A percentile compares a stretch with the other conserved stretches of the same genome.
Evolutionary conservation across 805 yeast genomes (phyloP).

Genomic region (Candida silvicultrix): DNA sequence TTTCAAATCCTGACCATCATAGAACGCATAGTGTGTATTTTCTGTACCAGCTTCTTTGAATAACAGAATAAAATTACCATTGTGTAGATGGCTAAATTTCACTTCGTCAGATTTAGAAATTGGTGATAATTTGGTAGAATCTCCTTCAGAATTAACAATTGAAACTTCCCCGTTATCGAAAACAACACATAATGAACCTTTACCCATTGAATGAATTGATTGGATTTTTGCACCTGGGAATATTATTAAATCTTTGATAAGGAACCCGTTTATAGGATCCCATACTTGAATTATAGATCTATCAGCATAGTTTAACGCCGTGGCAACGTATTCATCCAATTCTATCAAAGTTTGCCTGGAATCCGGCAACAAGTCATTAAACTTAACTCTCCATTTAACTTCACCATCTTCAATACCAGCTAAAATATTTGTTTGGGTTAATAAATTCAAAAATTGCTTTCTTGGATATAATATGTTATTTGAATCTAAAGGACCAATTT

Average conservation of each 20-base stretch:
- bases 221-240: conserved; percentile 4
- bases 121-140: conserved; percentile 1
- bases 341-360: conserved; percentile 8
- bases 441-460: conserved; percentile 17
- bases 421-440: conserved; percentile 23
- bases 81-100: conserved; percentile 6
- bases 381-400: conserved; percentile 25
- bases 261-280: conserved; percentile 12
- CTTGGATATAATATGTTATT: conserved; percentile 11
- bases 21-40: conserved; percentile 8
- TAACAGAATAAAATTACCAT: conserved; percentile 12
- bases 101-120: conserved; percentile 5
- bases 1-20: conserved; percentile 7
- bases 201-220: neutral
- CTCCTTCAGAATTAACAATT: conserved; percentile 1
- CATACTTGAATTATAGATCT: conserved; percentile 16
- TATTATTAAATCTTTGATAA: conserved; percentile 7
- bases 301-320: conserved; percentile 17
- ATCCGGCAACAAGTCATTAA: conserved; percentile 14
- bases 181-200: conserved; percentile 4
- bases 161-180: conserved; percentile 10
- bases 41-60: conserved; percentile 4
- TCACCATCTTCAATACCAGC: conserved; percentile 32
- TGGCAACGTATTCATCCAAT: conserved; percentile 7
- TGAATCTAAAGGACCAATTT: conserved; percentile 33